Evolutionary conservation across 495 filamentous ascomycete genomes (phyloP), one percentile per base, ranked within the genome.

Genomic region (Xylaria flabelliformis): DNA sequence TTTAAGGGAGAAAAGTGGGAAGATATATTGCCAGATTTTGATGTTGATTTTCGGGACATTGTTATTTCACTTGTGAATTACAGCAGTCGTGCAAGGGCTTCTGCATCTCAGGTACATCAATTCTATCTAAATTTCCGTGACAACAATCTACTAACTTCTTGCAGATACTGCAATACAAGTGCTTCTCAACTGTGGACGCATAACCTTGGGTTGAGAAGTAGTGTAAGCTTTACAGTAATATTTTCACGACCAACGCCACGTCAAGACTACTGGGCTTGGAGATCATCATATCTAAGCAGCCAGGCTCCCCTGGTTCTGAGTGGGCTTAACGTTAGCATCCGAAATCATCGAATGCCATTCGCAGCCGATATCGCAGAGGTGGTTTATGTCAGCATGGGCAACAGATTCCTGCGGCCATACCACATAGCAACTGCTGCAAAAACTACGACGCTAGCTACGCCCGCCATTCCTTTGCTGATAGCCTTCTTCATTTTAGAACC

Each of bases 1-100:
- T 89, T 88, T 71, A 78, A 81, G 48, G 77, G 78, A 0, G 68
- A 74, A 48, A 64, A 70, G 36, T 84, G 81, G 83, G 78, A 80
- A n/a, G 77, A 79, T 42, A 72, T 86, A 15, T 72, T 86, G 24
- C 78, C 78, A 10, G 78, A 72, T 29, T 71, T 83, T n/a, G 81
- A 76, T 26, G 61, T 70, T 2, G 74, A 72, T 15, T 85, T 81
- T 67, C 74, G 72, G 21, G 73, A 75, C 24, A 69, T 83, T 42
- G 72, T 85, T 50, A 67, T 65, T 21, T 72, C 77, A 26, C 73
- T 80, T 29, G 76, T 85, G 50, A 76, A 76, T 55, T 85, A 78
- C 67, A 78, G 80, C 63, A 79, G 71, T 64, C 74, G 51, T 24
- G 76, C 26, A 48, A 73, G 77, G 65, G 74, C 69, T 74, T 74